phyloP scores from a whole-genome alignment of 23 red algal species.

The Gracilaria vermiculophylla region DNA sequence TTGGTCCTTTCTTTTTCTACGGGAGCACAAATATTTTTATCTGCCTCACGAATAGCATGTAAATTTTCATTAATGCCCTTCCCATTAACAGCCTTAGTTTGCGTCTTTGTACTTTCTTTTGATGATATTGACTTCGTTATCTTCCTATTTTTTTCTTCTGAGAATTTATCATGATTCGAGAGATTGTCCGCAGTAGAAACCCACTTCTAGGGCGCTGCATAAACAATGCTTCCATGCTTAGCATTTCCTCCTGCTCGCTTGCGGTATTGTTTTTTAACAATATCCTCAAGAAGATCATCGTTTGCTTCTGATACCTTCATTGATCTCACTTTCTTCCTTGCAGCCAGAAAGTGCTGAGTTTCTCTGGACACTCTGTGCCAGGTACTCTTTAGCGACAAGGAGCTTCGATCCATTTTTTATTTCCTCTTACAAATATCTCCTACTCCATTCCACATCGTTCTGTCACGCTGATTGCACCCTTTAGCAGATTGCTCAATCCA shows the following conservation, averaged over 20 bases:
- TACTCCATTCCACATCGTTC: no score
- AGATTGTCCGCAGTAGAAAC: constrained; percentile 25
- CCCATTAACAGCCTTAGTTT: no score
- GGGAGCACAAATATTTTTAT: background rate
- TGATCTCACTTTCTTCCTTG: background rate
- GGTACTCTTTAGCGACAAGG: no score
- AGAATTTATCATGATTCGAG: background rate
- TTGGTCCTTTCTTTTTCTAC: background rate
- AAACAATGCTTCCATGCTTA: background rate
- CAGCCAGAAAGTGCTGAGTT: constrained; percentile 30
- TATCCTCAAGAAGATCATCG: constrained; percentile 18
- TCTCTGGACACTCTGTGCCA: no score
- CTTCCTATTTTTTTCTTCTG: background rate
- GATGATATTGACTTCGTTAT: background rate
- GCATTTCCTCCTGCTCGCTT: background rate
- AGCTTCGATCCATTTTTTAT: no score
- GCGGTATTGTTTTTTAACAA: constrained; percentile 6
- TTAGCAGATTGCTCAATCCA: no score
- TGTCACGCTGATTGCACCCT: no score
- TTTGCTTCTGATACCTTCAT: constrained; percentile 21
- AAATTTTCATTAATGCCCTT: background rate
- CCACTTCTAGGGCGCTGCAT: constrained; percentile 8
- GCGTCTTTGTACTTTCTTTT: background rate
- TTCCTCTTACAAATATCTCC: no score
- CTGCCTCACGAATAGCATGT: background rate